phyloP scores from a whole-genome alignment of 176 grass and related monocot species.

The Eragrostis nindensis region DNA sequence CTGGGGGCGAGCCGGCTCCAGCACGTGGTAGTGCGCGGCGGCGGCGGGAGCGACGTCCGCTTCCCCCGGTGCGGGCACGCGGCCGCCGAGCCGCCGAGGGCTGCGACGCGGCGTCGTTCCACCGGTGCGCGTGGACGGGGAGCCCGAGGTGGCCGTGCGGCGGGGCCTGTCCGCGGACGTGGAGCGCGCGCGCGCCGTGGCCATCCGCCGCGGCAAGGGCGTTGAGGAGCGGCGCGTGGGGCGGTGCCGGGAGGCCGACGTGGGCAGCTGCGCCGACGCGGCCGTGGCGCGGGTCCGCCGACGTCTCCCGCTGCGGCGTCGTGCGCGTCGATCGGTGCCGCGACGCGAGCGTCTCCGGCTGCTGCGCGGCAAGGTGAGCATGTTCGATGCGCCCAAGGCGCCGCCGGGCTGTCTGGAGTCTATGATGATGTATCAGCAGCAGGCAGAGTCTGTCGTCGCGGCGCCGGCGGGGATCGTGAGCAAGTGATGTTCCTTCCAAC shows the following conservation, averaged over 20 bases:
- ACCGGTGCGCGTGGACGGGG: constrained; percentile 45
- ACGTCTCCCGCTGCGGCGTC: constrained; percentile 11
- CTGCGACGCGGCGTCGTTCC: constrained; percentile 48
- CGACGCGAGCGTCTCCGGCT: constrained; percentile 23
- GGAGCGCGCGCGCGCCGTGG: constrained; percentile 50
- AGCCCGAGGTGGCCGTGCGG: constrained; percentile 39
- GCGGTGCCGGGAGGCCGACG: constrained; percentile 48
- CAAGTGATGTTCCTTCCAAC: background rate
- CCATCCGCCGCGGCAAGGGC: constrained; percentile 48
- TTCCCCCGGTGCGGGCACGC: constrained; percentile 53
- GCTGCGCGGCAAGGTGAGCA: constrained; percentile 18
- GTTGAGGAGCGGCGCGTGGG: constrained; percentile 47
- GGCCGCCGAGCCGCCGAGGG: constrained; percentile 49
- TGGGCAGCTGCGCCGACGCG: constrained; percentile 51
- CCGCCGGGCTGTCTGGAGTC: background rate
- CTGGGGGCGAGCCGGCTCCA: constrained; percentile 22
- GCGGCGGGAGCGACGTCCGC: constrained; percentile 31
- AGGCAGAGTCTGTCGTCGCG: background rate
- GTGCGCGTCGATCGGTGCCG: constrained; percentile 35
- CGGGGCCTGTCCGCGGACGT: constrained; percentile 54
- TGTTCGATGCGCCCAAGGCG: background rate
- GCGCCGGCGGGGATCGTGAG: background rate
- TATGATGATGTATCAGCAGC: background rate
- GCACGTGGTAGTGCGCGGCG: constrained; percentile 44
- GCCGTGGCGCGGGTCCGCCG: constrained; percentile 11